Percentiles rank a stretch among this genome's conserved stretches.
These are phyloP conservation scores for Coemansia sp. DNA, from an alignment of 192 early-diverging fungal species.

Conservation along the genomic window DNA sequence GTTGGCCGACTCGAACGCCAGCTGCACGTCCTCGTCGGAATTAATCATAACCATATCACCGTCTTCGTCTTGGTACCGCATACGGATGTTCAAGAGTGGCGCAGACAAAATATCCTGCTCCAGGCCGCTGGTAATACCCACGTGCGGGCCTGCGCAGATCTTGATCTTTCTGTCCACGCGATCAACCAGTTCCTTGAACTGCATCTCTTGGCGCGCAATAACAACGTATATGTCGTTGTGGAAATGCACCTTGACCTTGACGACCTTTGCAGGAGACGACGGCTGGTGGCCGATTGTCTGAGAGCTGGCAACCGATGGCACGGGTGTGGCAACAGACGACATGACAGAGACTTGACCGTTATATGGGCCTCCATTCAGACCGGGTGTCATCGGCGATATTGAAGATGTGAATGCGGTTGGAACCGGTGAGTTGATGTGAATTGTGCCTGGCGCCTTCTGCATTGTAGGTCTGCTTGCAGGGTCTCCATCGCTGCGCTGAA, in stretches of 20 bases:
- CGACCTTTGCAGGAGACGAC: conserved; percentile 45
- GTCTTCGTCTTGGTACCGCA: conserved; percentile 94
- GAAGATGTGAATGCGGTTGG: conserved; percentile 40
- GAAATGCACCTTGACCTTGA: conserved; percentile 90
- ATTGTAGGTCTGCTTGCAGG: background rate
- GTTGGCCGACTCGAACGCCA: conserved; percentile 81
- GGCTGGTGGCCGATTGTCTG: conserved; percentile 20
- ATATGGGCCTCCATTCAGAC: background rate
- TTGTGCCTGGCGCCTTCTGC: conserved; percentile 29
- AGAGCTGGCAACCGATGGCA: conserved; percentile 15
- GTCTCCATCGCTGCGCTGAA: conserved; percentile 19
- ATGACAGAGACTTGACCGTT: conserved; percentile 18
- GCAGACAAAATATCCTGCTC: conserved; percentile 45
- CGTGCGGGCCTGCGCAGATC: conserved; percentile 67
- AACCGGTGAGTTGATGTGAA: conserved; percentile 29
- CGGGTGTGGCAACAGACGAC: conserved; percentile 31
- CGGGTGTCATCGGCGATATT: conserved; percentile 48
- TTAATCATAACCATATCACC: conserved; percentile 86
- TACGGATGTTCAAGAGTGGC: conserved; percentile 60
- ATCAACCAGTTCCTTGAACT: conserved; percentile 75
- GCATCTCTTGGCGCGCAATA: conserved; percentile 75
- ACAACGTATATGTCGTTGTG: conserved; percentile 87
- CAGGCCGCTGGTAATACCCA: conserved; percentile 52
- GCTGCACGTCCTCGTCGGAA: conserved; percentile 86
- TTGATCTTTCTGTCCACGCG: conserved; percentile 90